Evolutionary conservation across 2,329 filamentous ascomycete genomes (phyloP), one percentile per base, ranked within the genome.

Genomic region (Apiospora pterosperma): DNA sequence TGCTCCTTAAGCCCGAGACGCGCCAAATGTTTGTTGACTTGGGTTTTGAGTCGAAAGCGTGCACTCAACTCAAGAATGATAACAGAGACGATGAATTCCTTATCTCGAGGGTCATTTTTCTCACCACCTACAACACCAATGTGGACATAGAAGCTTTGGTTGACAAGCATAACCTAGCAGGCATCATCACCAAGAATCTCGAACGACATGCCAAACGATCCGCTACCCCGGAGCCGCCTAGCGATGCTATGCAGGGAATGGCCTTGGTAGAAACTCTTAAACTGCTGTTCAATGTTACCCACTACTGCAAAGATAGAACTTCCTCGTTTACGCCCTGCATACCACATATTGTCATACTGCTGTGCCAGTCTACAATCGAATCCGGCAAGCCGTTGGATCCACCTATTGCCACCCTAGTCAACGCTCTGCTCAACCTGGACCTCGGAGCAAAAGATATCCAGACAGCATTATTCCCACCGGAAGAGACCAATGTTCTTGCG

Each of bases 61-160:
- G 92, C 65, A 83, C 86, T 64, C 88, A 85, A 67, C 84, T 97
- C 48, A 90, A 90, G 82, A 88, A 84, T 64, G 90, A 93, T 67
- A 89, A 83, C 70, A 84, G 86, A 63, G 93, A 98, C 67, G 90
- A 97, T 70, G 94, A 98, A 73, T 97, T 98, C 76, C 82, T 98
- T 2, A 79, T 85, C 66, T 90, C 90, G n/a, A 86, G 93, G 62
- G 87, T 96, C 52, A 80, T 96, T 19, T 94, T 97, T 71, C 82
- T 96, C 12, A 86, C 89, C 36, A 96, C 93, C 0, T 96, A 96
- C 75, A 86, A 86, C 66, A 90, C 91, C 14, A 86, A 85, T n/a
- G 77, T 92, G 67, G 82, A 92, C 72, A 86, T 93, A 62, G 78
- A 84, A 21, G 78, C 81, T 3, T 82, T 96, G 11, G 85, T 95